A percentile compares a stretch with the other conserved stretches of the same genome.
Evolutionary conservation across 768 basidiomycete genomes (phyloP).

Genomic region (Exidia glandulosa): DNA sequence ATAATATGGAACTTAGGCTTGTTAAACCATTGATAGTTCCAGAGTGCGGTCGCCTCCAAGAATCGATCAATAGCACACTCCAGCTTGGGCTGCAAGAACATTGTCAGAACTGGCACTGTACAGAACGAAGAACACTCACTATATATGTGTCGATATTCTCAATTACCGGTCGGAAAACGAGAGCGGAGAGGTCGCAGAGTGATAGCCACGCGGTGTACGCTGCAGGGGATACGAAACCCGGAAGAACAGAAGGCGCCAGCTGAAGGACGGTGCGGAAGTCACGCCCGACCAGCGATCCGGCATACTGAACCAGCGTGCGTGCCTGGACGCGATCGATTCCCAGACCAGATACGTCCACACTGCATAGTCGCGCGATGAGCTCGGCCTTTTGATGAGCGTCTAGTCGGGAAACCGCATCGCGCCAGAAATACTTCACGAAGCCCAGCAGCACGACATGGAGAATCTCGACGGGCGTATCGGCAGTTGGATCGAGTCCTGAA

Average conservation of each 20-base stretch:
- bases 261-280: constrained; percentile 16
- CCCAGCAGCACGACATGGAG: constrained; percentile 24
- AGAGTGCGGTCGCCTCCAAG: neutral
- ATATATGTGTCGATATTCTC: neutral
- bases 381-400: neutral
- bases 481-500: neutral
- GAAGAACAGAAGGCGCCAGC: neutral
- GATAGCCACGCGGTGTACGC: constrained; percentile 15
- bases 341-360: constrained; percentile 15
- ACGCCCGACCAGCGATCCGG: constrained; percentile 29
- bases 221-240: neutral
- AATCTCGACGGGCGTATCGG: constrained; percentile 18
- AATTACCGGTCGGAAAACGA: neutral
- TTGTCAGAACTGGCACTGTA: neutral
- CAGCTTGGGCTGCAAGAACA: constrained; percentile 20
- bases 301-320: constrained; percentile 32
- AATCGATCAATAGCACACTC: neutral
- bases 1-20: constrained; percentile 27
- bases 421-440: constrained; percentile 39
- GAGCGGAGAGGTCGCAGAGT: neutral
- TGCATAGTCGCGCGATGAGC: neutral
- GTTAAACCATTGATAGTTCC: neutral
- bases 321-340: constrained; percentile 24
- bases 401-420: constrained; percentile 16
- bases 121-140: neutral